Base-by-base conservation (phyloP, 1,139 yeast species). In the Sugiyamaella neomexicana region DNA sequence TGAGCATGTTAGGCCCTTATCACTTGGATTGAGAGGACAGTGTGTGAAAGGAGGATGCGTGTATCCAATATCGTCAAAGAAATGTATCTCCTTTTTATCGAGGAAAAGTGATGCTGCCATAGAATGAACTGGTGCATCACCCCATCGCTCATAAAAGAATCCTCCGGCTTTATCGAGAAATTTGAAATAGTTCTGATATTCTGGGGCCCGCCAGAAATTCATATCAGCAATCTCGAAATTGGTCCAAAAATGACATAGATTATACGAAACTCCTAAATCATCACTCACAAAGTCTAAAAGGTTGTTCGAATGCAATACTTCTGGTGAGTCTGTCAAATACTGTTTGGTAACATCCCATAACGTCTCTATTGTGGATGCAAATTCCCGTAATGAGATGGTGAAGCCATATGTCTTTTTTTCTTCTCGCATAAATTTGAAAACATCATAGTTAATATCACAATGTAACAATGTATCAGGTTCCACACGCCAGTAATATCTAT, bases 401-500 rank as follows among this genome's bases (percentile, higher is more conserved):
- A 87, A 89, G 13, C 90, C 86, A 67, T 89, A 89, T 57, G 76
- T 80, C 73, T 85, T 84, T 58, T 80, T 76, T 68, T 87, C 85
- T 57, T 83, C 88, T 58, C 81, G 80, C 95, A 89, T 85, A 71
- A 80, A 86, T 71, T 83, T 82, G 78, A 89, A 89, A 41, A 88
- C 78, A 71, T 89, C 96, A 67, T 88, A 86, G 65, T 85, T 83
- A 62, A 89, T 76, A 68, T 89, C 93, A 75, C 96, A 89, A 69
- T 74, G 85, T 55, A 89, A 77, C 65, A 80, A 77, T 67, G 88
- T 81, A 66, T 85, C 91, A 32, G 96, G 96, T 72, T 90, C 97
- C 55, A 90, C 96, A 72, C 97, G 83, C 97, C 97, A 90, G 75
- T 89, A 90, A 75, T 83, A 89, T 61, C 85, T 89, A 70, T 85